Percentiles rank a stretch among this genome's conserved stretches.
Evolutionary conservation across 805 yeast species (phyloP).

Genomic region (Metschnikowia continentalis): DNA sequence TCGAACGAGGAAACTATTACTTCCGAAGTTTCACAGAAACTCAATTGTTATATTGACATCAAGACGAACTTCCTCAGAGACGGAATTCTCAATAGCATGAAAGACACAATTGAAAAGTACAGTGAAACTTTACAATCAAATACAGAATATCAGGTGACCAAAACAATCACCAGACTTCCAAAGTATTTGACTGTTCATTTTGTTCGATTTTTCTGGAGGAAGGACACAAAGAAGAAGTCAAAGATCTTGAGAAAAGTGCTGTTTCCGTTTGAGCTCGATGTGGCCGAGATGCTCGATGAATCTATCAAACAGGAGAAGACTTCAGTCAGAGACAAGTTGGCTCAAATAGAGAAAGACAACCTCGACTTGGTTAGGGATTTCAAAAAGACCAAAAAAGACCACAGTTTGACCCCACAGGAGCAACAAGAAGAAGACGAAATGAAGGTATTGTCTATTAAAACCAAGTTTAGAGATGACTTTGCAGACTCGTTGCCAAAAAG

Average conservation of each 20-base stretch:
- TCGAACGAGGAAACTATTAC: slow-evolving; percentile 29
- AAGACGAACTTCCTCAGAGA: slow-evolving; percentile 83
- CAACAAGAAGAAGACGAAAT: slow-evolving; percentile 51
- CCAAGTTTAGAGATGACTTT: slow-evolving; percentile 51
- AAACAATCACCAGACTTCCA: slow-evolving; percentile 73
- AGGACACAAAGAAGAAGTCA: slow-evolving; percentile 84
- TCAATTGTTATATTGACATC: slow-evolving; percentile 84
- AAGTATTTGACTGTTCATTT: slow-evolving; percentile 85
- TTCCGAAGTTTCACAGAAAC: slow-evolving; percentile 58
- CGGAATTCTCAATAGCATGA: slow-evolving; percentile 71
- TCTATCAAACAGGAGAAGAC: slow-evolving; percentile 63
- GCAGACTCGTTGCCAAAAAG: slow-evolving; percentile 38
- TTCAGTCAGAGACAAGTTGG: slow-evolving; percentile 69
- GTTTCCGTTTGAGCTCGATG: slow-evolving; percentile 90
- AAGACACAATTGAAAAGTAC: slow-evolving; percentile 73
- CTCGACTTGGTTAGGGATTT: slow-evolving; percentile 69
- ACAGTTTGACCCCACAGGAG: slow-evolving; percentile 45
- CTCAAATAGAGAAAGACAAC: slow-evolving; percentile 70
- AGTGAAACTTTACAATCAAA: slow-evolving; percentile 66
- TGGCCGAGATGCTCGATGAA: slow-evolving; percentile 81
- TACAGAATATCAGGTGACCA: slow-evolving; percentile 61
- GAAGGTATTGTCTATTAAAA: slow-evolving; percentile 43
- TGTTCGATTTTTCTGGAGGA: slow-evolving; percentile 94
- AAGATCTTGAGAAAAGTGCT: slow-evolving; percentile 91
- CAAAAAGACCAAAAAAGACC: slow-evolving; percentile 52